Base-by-base conservation (phyloP, 2,329 filamentous ascomycete genomes). In the Aspergillus fischeri region DNA sequence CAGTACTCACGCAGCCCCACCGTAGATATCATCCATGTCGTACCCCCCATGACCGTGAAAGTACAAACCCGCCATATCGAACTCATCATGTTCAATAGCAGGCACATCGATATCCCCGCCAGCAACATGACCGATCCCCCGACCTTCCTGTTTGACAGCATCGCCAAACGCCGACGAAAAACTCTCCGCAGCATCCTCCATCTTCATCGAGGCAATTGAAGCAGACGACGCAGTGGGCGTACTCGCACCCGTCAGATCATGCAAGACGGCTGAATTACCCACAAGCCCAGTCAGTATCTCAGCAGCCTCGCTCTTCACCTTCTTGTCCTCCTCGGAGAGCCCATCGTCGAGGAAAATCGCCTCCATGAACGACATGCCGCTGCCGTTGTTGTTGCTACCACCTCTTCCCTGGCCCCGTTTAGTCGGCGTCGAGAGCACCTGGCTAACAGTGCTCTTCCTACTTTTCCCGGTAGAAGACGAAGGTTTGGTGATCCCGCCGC, bases 271-370 rank as follows among this genome's bases (percentile, higher is more conserved):
- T 3, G n/a, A 28, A 35, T 4, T 11, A 1, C 17, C 20, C 29
- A 27, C 35, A 8, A 51, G n/a, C 10, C 49, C 24, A 3, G 49
- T 35, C 8, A 51, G 9, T 7, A 35, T 35, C 20, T 52, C 55
- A 3, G 25, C 42, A 1, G 10, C 44, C 25, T 63, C 54, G 9
- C 21, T 42, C 17, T 63, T 59, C 21, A 56, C 25, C 11, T 55
- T 54, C 17, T 7, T 32, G 7, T 61, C 48, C 10, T 59, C 53
- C 10, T 62, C 49, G 5, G 42, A 11, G 7, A n/a, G 32, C 6
- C 27, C 41, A 7, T 59, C 60, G 4, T 63, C 60, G 1, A 65
- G 21, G n/a, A 51, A 59, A 32, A 65, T 65, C 1, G 59, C 60
- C 17, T 64, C 55, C 49, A 61, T 52, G 24, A 56, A 5, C 17